These are phyloP conservation scores for Delphinella strobiligena DNA, from an alignment of 2,329 filamentous ascomycete genomes.

Conservation along the genomic window DNA sequence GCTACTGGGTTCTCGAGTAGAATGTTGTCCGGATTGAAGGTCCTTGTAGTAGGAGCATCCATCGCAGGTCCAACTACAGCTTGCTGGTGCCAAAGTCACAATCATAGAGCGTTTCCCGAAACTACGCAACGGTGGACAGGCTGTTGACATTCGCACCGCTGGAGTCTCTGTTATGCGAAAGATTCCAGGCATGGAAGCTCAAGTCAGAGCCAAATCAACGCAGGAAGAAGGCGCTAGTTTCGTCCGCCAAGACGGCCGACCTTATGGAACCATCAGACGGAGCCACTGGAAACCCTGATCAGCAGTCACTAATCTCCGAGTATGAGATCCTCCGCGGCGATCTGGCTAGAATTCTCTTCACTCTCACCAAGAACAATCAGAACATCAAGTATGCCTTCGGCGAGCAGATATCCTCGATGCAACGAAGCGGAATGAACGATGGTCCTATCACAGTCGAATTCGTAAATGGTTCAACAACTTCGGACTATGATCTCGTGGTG, in stretches of 20 bases:
- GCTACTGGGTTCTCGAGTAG: no score
- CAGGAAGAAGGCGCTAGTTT: conserved; percentile 22
- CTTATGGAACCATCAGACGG: conserved; percentile 18
- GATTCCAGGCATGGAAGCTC: conserved; percentile 19
- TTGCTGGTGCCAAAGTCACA: conserved; percentile 22
- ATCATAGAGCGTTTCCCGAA: conserved; percentile 24
- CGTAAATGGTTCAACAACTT: conserved; percentile 22
- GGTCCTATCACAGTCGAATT: conserved; percentile 30
- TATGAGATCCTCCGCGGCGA: conserved; percentile 27
- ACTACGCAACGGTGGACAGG: conserved; percentile 21
- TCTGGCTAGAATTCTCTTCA: conserved; percentile 19
- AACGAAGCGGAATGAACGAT: conserved; percentile 17
- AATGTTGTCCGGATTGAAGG: no score
- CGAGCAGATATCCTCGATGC: conserved; percentile 19
- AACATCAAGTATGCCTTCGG: not conserved
- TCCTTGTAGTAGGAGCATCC: no score
- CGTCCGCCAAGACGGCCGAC: conserved; percentile 15
- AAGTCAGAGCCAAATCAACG: conserved; percentile 9
- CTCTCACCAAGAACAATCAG: conserved; percentile 25
- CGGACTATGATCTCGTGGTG: conserved; percentile 37
- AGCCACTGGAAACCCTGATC: conserved; percentile 20
- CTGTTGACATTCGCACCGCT: conserved; percentile 23
- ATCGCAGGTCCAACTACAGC: conserved; percentile 24
- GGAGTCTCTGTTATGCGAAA: conserved; percentile 25
- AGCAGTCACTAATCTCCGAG: conserved; percentile 24